These are phyloP conservation scores for Pezicula carpinea DNA, from an alignment of 2,329 filamentous ascomycete genomes.

Conservation along the genomic window DNA sequence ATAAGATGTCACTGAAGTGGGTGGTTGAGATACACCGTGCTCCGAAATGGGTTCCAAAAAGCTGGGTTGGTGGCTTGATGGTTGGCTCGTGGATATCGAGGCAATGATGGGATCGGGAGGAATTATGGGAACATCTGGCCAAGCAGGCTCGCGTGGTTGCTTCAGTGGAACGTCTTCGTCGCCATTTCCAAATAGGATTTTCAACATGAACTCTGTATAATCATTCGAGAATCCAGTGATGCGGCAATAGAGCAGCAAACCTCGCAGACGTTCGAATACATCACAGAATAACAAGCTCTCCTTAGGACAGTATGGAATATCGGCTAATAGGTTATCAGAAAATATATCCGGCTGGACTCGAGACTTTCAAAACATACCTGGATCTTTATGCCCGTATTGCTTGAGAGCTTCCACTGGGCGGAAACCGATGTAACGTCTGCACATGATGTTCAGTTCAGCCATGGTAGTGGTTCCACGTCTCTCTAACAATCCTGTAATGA, in stretches of 20 bases:
- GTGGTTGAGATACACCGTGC: neutral
- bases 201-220: conserved; percentile 11
- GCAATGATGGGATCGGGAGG: neutral
- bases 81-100: neutral
- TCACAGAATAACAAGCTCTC: conserved; percentile 12
- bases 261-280: conserved; percentile 10
- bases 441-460: conserved; percentile 14
- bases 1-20: neutral
- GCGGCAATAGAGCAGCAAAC: conserved; percentile 10
- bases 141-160: conserved; percentile 4
- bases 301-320: conserved; percentile 12
- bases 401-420: conserved; percentile 3
- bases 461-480: conserved; percentile 8
- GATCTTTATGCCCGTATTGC: neutral
- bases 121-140: conserved; percentile 6
- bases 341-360: neutral
- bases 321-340: neutral
- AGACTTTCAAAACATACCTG: neutral
- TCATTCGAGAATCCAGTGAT: conserved; percentile 16
- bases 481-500: conserved; percentile 12
- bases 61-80: neutral
- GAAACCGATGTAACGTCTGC: conserved; percentile 14
- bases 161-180: neutral
- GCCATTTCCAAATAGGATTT: conserved; percentile 10
- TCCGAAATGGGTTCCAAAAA: neutral